phyloP scores from a whole-genome alignment of 345 rosid species.

The Microthlaspi erraticum region DNA sequence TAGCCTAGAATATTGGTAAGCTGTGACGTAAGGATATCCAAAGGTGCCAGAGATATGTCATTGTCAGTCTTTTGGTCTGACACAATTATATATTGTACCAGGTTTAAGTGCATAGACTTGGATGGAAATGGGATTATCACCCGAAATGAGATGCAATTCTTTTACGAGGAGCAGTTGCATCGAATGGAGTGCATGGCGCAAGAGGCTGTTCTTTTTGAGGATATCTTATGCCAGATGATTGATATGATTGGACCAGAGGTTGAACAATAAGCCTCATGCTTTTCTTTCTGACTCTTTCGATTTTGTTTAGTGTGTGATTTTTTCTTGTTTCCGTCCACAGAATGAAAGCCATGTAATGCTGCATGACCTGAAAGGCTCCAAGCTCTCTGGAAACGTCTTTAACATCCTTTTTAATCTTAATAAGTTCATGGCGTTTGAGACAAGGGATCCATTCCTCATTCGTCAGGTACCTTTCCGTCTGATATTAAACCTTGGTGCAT shows the following conservation, averaged over 20 bases:
- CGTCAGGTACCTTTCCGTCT: constrained; percentile 68
- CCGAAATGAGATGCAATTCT: constrained; percentile 87
- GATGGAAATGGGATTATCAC: constrained; percentile 90
- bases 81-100: constrained; percentile 39
- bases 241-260: constrained; percentile 98
- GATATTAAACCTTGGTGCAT: constrained; percentile 5
- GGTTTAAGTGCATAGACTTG: constrained; percentile 97
- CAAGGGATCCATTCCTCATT: constrained; percentile 94
- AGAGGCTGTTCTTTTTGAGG: constrained; percentile 94
- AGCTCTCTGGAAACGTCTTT: constrained; percentile 88
- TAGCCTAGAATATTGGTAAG: constrained; percentile 94
- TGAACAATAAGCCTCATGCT: constrained; percentile 27
- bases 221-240: constrained; percentile 91
- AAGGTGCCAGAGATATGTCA: not conserved
- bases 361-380: constrained; percentile 76
- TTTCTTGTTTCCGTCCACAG: constrained; percentile 52
- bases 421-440: constrained; percentile 97
- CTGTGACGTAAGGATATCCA: not conserved
- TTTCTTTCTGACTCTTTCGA: not conserved
- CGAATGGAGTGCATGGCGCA: constrained; percentile 99
- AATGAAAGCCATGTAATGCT: constrained; percentile 66
- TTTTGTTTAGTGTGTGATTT: constrained; percentile 16
- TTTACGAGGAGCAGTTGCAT: constrained; percentile 95
- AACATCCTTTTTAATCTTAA: constrained; percentile 96
- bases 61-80: constrained; percentile 23